Evolutionary conservation across 805 yeast genomes (phyloP), one percentile per base, ranked within the genome.

Genomic region (Ogataea henricii): DNA sequence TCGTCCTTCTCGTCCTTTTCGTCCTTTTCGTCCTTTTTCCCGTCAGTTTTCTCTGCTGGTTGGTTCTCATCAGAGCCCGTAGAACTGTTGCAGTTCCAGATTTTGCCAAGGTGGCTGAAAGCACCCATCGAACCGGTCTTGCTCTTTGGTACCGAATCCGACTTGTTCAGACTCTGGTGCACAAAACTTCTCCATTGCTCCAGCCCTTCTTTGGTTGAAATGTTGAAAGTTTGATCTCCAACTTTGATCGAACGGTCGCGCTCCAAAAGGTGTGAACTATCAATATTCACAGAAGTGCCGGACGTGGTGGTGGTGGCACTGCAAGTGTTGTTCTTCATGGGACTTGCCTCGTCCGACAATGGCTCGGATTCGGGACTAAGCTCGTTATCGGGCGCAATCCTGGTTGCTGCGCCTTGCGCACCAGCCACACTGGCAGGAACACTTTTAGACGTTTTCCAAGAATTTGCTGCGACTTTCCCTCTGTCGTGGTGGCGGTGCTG

Each of bases 151-250:
- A 23, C 6, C 26, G 26, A 6, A 14, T 25, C 42, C 4, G 33
- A 46, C 47, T 51, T 45, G 43, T 46, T 39, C 13, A 46, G 33
- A 30, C 51, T 50, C 17, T 49, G 48, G 39, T 53, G 55, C 17
- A 61, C 56, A 50, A 55, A 62, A 3, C 49, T 41, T 38, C 59
- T 59, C 66, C 68, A 62, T 35, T 53, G 46, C 8, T 51, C 52
- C 20, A 64, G 43, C 7, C 72, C 73, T 26, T 56, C 62, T 37
- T 59, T 47, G 1, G 68, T 62, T 7, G 67, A 51, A 8, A 68
- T 54, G 47, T 69, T 65, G 53, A 69, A 69, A 2, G 52, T 43
- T 16, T 45, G 45, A 17, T 44, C 45, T 9, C 59, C 63, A 8
- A 48, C 47, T 33, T 56, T 54, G 27, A 48, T 56, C 10, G 54